Percentiles rank a stretch among this genome's conserved stretches.
phyloP scores from a whole-genome alignment of 345 rosid genomes.

The Rhizophora mangle region DNA sequence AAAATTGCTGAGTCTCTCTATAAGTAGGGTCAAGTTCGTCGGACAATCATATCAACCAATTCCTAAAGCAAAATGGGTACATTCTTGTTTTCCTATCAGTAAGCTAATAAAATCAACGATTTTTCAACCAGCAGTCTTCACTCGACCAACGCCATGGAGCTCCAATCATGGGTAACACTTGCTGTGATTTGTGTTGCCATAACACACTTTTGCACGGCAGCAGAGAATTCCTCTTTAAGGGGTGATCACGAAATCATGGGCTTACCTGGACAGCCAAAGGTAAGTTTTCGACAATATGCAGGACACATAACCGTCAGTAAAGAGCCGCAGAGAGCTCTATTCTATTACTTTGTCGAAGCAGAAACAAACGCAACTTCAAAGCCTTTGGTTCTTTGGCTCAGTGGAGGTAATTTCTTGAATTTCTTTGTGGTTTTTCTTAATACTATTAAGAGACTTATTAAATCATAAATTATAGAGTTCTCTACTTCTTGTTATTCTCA shows the following conservation, averaged over 20 bases:
- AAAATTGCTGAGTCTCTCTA: too few species aligned
- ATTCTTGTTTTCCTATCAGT: too few species aligned
- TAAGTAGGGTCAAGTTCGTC: too few species aligned
- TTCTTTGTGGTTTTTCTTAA: neutral
- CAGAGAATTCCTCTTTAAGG: neutral
- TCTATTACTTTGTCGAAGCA: constrained; percentile 23
- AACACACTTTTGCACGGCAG: neutral
- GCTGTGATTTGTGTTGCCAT: neutral
- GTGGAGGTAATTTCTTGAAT: constrained; percentile 8
- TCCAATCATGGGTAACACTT: neutral
- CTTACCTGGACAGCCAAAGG: constrained; percentile 14
- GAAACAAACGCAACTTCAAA: constrained; percentile 7
- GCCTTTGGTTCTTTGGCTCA: constrained; percentile 18
- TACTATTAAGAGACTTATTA: neutral
- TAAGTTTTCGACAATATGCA: constrained; percentile 13
- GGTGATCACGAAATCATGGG: constrained; percentile 2
- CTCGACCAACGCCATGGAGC: too few species aligned
- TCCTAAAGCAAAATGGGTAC: too few species aligned
- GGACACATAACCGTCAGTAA: constrained; percentile 13
- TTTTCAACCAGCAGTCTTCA: too few species aligned
- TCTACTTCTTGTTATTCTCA: too few species aligned
- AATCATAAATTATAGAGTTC: too few species aligned
- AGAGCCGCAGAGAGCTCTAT: constrained; percentile 12
- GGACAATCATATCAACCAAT: too few species aligned
- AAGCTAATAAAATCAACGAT: too few species aligned